Conservation (phyloP, 768 basidiomycete genomes). For the Lactarius tabidus region DNA sequence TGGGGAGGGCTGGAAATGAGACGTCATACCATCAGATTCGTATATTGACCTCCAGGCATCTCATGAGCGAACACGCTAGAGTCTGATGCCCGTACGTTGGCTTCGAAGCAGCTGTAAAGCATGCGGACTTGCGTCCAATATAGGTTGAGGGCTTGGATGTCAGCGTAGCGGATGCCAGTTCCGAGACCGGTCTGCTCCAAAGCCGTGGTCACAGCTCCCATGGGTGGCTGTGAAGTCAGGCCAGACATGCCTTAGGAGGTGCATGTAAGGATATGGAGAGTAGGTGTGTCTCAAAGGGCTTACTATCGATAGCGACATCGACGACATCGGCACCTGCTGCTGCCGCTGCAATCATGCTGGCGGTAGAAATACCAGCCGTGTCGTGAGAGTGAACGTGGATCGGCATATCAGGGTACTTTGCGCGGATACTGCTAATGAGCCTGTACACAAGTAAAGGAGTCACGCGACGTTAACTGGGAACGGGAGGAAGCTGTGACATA, state of each 20-base stretch:
- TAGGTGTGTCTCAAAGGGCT: conserved; percentile 31
- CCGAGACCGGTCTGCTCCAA: conserved; percentile 92
- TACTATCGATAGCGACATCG: conserved; percentile 98
- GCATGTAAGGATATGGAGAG: conserved; percentile 21
- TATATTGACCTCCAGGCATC: conserved; percentile 98
- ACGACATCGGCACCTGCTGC: conserved; percentile 98
- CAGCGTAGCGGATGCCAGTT: conserved; percentile 93
- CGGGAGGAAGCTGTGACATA: conserved; percentile 38
- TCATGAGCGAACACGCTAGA: conserved; percentile 98
- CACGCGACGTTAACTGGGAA: conserved; percentile 4
- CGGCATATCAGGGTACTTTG: conserved; percentile 94
- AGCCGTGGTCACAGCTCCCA: conserved; percentile 95
- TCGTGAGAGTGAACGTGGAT: conserved; percentile 99
- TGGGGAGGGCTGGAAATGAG: conserved; percentile 18
- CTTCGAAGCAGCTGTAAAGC: conserved; percentile 96
- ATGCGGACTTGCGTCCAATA: conserved; percentile 98
- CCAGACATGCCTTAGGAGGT: conserved; percentile 84
- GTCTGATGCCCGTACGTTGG: conserved; percentile 94
- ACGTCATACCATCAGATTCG: conserved; percentile 79
- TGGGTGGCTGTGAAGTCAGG: conserved; percentile 95
- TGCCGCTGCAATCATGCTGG: conserved; percentile 96
- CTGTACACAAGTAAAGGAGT: conserved; percentile 37
- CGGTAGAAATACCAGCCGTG: conserved; percentile 95
- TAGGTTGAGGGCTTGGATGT: conserved; percentile 94
- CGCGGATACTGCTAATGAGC: conserved; percentile 89